A percentile compares a stretch with the other conserved stretches of the same genome.
These are phyloP conservation scores for Kondoa subrosea DNA, from an alignment of 768 basidiomycete species.

Conservation along the genomic window DNA sequence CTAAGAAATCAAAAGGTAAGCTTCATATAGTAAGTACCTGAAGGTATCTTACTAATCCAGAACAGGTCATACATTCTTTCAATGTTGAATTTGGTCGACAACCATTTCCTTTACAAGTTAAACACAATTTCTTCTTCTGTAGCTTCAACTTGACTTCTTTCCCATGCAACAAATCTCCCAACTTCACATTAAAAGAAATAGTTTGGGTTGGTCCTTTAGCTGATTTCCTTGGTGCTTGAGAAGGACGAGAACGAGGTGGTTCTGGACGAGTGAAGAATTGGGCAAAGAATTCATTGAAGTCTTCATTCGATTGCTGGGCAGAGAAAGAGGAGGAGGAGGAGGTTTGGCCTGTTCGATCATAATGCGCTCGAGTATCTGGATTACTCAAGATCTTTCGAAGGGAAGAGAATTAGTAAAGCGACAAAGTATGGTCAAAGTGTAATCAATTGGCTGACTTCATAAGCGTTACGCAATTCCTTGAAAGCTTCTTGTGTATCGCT, in stretches of 20 bases:
- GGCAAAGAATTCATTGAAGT: background rate
- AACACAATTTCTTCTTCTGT: background rate
- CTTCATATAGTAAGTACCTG: background rate
- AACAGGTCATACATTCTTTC: conserved; percentile 1
- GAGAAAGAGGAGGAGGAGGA: background rate
- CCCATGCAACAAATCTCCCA: background rate
- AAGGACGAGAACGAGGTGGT: background rate
- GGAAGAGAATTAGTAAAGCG: background rate
- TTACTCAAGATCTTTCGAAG: background rate
- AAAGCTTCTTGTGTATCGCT: too few species aligned
- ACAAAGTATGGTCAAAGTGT: background rate
- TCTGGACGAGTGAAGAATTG: background rate
- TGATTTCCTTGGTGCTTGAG: background rate
- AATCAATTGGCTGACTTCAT: background rate
- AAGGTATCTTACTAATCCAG: background rate
- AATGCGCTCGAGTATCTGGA: background rate
- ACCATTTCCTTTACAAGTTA: background rate
- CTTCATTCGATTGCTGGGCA: too few species aligned
- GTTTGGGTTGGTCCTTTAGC: background rate
- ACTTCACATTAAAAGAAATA: background rate
- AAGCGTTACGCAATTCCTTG: background rate
- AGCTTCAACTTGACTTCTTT: background rate
- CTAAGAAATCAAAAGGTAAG: background rate
- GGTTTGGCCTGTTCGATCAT: background rate
- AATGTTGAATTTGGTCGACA: background rate